phyloP scores from a whole-genome alignment of 306 rosid species.

The Astragalus glycyphyllos region DNA sequence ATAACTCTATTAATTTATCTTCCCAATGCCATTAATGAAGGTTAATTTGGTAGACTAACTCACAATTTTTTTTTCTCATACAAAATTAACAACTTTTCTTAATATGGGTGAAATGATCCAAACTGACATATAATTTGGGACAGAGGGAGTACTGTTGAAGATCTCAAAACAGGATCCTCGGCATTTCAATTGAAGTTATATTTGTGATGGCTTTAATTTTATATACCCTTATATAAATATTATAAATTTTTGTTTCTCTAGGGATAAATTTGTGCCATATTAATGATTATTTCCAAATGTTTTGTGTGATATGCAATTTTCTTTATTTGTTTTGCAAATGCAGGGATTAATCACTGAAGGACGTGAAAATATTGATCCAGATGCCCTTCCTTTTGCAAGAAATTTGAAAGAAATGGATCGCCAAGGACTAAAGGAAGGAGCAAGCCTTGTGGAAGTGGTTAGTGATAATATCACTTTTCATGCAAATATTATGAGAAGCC shows the following conservation, averaged over 20 bases:
- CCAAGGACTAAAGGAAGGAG: slow-evolving; percentile 93
- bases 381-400: slow-evolving; percentile 91
- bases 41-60: too few relatives aligned
- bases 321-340: slow-evolving; percentile 33
- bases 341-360: slow-evolving; percentile 96
- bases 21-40: too few relatives aligned
- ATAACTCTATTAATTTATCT: too few relatives aligned
- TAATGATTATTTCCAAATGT: slow-evolving; percentile 21
- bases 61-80: too few relatives aligned
- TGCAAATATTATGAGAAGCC: slow-evolving; percentile 26
- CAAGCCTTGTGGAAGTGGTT: slow-evolving; percentile 98
- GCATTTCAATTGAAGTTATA: slow-evolving; percentile 3
- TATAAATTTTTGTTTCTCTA: too few relatives aligned
- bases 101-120: too few relatives aligned
- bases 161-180: slow-evolving; percentile 12
- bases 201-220: slow-evolving; percentile 28
- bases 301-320: slow-evolving; percentile 37
- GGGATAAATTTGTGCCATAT: slow-evolving; percentile 12
- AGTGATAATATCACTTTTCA: slow-evolving; percentile 46
- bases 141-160: background rate
- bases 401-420: slow-evolving; percentile 77
- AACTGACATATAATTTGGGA: too few relatives aligned
- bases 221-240: background rate
- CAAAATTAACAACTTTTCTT: too few relatives aligned
- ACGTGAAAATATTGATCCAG: slow-evolving; percentile 83